Base-by-base conservation (phyloP, 2,329 filamentous ascomycete genomes). In the Cladosporium velox region DNA sequence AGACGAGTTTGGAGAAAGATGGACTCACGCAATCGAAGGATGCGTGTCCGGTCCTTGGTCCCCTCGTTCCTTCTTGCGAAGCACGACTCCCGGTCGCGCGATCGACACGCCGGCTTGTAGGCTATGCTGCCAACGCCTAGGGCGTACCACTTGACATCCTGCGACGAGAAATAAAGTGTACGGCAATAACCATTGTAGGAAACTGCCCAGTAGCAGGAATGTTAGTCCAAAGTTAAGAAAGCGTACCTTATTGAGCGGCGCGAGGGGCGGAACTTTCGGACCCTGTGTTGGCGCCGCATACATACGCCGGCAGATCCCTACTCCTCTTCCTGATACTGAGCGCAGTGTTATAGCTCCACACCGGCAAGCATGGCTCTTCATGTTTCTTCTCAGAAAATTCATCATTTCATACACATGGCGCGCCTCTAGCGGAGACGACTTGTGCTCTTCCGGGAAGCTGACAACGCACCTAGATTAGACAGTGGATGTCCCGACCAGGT, bases 331-430 rank as follows among this genome's bases (percentile, higher is more conserved):
- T 55, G 30, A 64, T 64, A 64, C 2, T 15, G 35, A 2, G n/a
- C 18, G 14, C 18, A 26, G 34, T 28, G 49, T n/a, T 64, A 64
- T 64, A 55, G 51, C 34, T 15, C 32, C 47, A 47, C 51, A 10
- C 28, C 49, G 34, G 61, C 61, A 64, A 34, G 61, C 61, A 47
- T 64, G 51, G 35, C 61, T 64, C 61, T 57, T 64, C 61, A 64
- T 64, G 61, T 64, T 38, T 64, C 61, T 64, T 35, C 24, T 26
- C 57, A 32, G n/a, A 24, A 24, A 24, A 47, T 21, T 47, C n/a
- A 21, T 47, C 41, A 24, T 8, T 47, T 12, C 3, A 8, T 4
- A 47, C n/a, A 47, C n/a, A 21, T 24, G 8, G 41, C 14, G 34
- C 28, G 24, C 14, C 26, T 26, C 38, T 26, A 59, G 41, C 57